Evolutionary conservation across 2,329 filamentous ascomycete genomes (phyloP), one percentile per base, ranked within the genome.

Genomic region (Curvularia sp.): DNA sequence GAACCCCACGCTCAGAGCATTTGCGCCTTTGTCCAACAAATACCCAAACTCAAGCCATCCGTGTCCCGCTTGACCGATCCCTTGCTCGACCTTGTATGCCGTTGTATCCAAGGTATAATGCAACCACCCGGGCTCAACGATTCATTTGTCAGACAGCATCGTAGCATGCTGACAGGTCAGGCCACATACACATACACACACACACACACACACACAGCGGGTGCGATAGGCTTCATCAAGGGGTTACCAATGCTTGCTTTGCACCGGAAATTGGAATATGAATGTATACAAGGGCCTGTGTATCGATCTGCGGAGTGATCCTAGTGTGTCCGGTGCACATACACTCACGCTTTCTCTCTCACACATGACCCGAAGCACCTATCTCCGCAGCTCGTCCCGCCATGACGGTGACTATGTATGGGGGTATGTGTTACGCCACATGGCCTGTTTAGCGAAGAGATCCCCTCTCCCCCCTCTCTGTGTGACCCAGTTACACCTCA

Each of bases 31-130:
- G 51, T 66, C 65, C 57, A 53, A 60, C 55, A 49, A 50, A 38
- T 46, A 52, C 61, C 69, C 65, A 61, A 65, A 52, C 64, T 62
- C 68, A 68, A 69, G 66, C 67, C 66, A 65, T 63, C 56, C 65
- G 64, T 42, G 58, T 60, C 69, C 68, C 61, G 61, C 65, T 53
- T 61, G 53, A 66, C 67, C 67, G 62, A 67, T 64, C 61, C 48
- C 54, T 62, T 57, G 65, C 62, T 61, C 57, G 67, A 65, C 61
- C 27, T 55, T 60, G 60, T 58, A 57, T 65, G 57, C 61, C 57
- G 38, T 66, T 67, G 66, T 72, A 68, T 66, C 66, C 66, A 70
- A 71, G 68, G 62, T 7, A 36, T 68, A 60, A 70, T 64, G 66
- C 71, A 71, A 67, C 63, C 60, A 66, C 55, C 59, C 65, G 56